Conservation (phyloP, 768 basidiomycete genomes). For the Inosperma sp. region DNA sequence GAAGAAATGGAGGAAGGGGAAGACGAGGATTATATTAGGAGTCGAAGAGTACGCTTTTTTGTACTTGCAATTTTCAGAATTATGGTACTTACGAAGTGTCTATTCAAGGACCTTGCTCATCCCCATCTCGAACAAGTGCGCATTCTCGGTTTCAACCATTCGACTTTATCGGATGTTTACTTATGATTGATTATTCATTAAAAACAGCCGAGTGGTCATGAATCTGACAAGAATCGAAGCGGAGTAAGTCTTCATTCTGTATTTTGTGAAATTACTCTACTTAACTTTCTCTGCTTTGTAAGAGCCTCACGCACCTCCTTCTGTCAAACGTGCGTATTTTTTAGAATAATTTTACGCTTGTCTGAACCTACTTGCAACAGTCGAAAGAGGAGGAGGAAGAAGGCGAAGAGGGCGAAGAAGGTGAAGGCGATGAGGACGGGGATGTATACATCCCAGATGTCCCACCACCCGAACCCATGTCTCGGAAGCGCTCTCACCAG, state of each 20-base stretch:
- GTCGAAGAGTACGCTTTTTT: no score
- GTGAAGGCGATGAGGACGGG: not conserved
- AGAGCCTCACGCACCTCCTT: constrained; percentile 7
- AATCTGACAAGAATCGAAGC: no score
- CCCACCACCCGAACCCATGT: constrained; percentile 5
- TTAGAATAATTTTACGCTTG: not conserved
- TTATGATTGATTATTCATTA: no score
- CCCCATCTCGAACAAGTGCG: no score
- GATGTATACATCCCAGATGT: not conserved
- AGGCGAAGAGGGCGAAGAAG: not conserved
- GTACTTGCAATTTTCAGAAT: no score
- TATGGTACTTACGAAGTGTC: no score
- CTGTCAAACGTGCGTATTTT: constrained; percentile 1
- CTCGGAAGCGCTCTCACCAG: constrained; percentile 9
- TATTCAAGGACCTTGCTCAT: no score
- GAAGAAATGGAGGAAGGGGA: not conserved
- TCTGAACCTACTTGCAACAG: not conserved
- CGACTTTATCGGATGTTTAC: no score
- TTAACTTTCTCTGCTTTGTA: not conserved
- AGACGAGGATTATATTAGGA: no score
- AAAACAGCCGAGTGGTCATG: no score
- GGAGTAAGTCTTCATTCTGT: not conserved
- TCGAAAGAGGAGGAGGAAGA: not conserved
- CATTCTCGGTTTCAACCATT: no score
- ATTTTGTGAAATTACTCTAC: not conserved